Evolutionary conservation across 768 basidiomycete species (phyloP), one percentile per base, ranked within the genome.

Genomic region (Myochromella boudieri): DNA sequence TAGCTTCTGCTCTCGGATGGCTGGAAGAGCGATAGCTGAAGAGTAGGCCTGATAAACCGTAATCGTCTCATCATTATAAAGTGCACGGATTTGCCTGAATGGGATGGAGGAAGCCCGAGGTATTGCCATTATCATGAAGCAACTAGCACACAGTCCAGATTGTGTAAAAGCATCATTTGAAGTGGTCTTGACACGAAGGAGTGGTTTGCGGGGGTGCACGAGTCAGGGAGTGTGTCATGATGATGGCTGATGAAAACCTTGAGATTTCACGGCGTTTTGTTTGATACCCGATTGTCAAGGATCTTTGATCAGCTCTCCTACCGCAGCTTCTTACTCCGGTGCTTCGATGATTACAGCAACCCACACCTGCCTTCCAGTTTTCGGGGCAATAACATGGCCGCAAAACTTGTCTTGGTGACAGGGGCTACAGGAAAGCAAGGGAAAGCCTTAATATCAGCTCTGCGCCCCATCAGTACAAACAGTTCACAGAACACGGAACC

Each of bases 391-490:
- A 20, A 14, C 28, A 50, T 55, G 54, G 24, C 29, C 17, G 2
- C 46, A 14, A 62, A 57, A 45, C 27, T 52, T 8, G 60, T 70
- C 17, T 60, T 71, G 6, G 64, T 71, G 31, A 56, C 59, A 20
- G 70, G 69, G 1, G 68, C 70, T 8, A 71, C 70, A 12, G 70
- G 70, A 11, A 62, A 61, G 38, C 70, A 71, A 61, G 70, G 70
- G 11, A 42, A 46, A 22, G 62, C 69, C 1, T 39, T 71, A 18
- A 64, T 71, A 39, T 39, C 56, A 5, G 58, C 67, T 20, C 55
- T 66, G 11, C 53, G 41, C 36, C 52, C 54, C 1, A 1, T 15
- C 22, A 21, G 6, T 17, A 9, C 29, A 9, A 20, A 33, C 29
- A 22, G 18, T 25, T n/a, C 18, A 14, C 37, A 50, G 32, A 27